Evolutionary conservation across 78 protist genomes (phyloP).

Genomic region (Polysphondylium violaceum): DNA sequence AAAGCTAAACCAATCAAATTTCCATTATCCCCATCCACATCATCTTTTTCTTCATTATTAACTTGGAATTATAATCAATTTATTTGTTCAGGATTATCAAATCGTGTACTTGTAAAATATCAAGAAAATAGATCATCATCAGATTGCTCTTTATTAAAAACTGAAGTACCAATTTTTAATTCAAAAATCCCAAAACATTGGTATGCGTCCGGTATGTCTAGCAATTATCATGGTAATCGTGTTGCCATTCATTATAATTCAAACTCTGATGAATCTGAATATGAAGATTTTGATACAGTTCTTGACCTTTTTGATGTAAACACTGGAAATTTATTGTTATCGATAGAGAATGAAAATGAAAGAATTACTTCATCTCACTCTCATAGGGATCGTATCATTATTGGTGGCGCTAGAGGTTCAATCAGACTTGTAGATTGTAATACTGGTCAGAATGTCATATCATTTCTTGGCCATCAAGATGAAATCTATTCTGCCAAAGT

Average conservation of each 20-base stretch:
- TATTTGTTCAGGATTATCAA: constrained; percentile 10
- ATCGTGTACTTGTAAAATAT: constrained; percentile 3
- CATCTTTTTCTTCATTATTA: neutral
- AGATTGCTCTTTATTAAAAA: neutral
- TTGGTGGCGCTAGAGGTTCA: constrained; percentile 43
- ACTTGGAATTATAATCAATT: neutral
- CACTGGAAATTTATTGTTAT: neutral
- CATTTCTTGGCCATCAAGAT: constrained; percentile 46
- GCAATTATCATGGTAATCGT: neutral
- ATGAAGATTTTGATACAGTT: constrained; percentile 33
- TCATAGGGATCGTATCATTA: neutral
- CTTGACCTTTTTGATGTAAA: constrained; percentile 22
- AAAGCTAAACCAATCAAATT: constrained; percentile 7
- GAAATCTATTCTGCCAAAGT: neutral
- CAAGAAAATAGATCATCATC: neutral
- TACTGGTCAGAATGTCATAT: constrained; percentile 16
- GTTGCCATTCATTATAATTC: constrained; percentile 33
- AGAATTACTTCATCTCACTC: neutral
- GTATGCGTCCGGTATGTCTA: neutral
- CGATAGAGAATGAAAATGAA: constrained; percentile 11
- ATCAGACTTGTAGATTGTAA: constrained; percentile 36
- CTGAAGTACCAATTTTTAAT: neutral
- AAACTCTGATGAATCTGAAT: neutral
- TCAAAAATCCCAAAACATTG: neutral
- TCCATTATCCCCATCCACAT: neutral